These are phyloP conservation scores for Gossypium stocksii DNA, from an alignment of 345 rosid species.

Conservation along the genomic window DNA sequence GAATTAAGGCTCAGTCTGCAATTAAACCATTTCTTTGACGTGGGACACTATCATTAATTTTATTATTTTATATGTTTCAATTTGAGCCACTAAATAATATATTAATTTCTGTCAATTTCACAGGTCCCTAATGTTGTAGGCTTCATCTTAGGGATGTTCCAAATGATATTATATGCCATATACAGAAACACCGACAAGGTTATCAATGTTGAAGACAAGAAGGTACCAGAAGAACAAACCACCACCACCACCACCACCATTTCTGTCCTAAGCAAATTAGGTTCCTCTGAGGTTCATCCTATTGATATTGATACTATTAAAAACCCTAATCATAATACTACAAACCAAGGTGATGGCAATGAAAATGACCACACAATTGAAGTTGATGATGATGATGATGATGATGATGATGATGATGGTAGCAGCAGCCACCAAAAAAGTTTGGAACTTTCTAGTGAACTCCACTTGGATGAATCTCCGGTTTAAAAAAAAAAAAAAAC, in stretches of 20 bases:
- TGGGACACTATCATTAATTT: neutral
- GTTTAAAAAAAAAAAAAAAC: constrained; percentile 20
- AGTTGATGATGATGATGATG: neutral
- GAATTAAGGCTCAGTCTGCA: too few species aligned
- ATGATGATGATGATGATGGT: too few species aligned
- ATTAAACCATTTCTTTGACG: neutral
- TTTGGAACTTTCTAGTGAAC: constrained; percentile 17
- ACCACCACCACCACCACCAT: neutral
- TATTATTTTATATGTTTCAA: neutral
- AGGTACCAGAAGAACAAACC: constrained; percentile 29
- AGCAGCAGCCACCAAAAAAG: constrained; percentile 12
- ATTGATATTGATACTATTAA: constrained; percentile 15
- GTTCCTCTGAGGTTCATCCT: constrained; percentile 30
- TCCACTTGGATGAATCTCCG: constrained; percentile 20
- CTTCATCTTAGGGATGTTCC: constrained; percentile 59
- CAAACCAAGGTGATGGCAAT: neutral
- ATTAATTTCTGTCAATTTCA: neutral
- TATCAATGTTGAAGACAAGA: constrained; percentile 15
- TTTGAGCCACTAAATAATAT: neutral
- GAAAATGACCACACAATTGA: neutral
- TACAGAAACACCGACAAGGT: constrained; percentile 40
- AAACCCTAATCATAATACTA: neutral
- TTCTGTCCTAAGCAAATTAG: constrained; percentile 17
- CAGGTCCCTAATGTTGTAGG: constrained; percentile 83
- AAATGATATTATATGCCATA: constrained; percentile 57